Evolutionary conservation across 1,284 basidiomycete species (phyloP), one percentile per base, ranked within the genome.

Genomic region (Ustilago trichophora): DNA sequence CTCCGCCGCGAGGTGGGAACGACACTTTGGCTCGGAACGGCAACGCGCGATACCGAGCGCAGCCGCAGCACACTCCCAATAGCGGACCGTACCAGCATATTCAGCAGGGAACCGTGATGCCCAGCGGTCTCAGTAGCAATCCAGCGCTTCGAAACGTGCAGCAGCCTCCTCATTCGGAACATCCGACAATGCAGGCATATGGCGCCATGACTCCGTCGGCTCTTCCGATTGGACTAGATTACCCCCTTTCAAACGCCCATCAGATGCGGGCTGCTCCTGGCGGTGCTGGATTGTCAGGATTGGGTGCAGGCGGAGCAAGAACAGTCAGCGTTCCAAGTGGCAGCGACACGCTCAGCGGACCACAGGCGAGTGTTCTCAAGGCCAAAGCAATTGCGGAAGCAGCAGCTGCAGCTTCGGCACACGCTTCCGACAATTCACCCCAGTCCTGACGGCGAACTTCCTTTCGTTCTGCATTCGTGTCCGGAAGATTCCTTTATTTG

Each of bases 281-380:
- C 1, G 72, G 72, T 7, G 67, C 67, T 1, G 67, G 69, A 2
- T 50, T 78, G n/a, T 67, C 76, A 6, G 75, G 77, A 18, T 49
- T 78, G 15, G 78, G 77, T 9, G 78, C 78, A 1, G 78, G 78
- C 11, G 75, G 78, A 0, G 62, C 62, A 2, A 52, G 55, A 15
- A 72, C 68, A 3, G 78, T 80, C 4, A 77, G 75, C 41, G 45
- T 76, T 0, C 77, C 57, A 3, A 77, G 75, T 34, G 77, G 73
- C 4, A 77, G 74, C 41, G 78, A 80, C 48, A 73, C 66, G 3
- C 56, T 78, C 32, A 76, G 73, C 37, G 78, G 78, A 6, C 73
- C 78, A 6, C 78, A 80, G 37, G 73, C 67, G 5, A 59, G 56
- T 18, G 73, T 75, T 3, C 55, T 72, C 42, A 52, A 66, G 32